Base-by-base conservation (phyloP, 306 rosid genomes). In the Castanea mollissima region DNA sequence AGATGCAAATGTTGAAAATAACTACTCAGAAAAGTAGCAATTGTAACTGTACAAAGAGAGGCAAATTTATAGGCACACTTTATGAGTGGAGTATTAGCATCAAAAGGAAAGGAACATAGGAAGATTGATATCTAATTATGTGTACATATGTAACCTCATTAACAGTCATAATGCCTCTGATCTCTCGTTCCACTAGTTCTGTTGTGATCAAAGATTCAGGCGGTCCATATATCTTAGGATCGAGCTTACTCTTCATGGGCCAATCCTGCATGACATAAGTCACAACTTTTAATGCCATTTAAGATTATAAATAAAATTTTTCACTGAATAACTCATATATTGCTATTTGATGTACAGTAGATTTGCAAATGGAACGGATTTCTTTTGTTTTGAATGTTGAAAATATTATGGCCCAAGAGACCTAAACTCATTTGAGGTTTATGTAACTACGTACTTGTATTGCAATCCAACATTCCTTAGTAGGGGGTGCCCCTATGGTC, bases 231-330 rank as follows among this genome's bases (percentile, higher is more conserved):
- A 84, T 49, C 76, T 57, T 21, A 12, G 90, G 84, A 68, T 87
- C 84, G 4, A 87, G 87, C 59, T 83, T 84, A 70, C 89, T 86
- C 72, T 31, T 67, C 21, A 83, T 51, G 6, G 89, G 87, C 90
- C 90, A 87, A 55, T 87, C 87, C 90, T 83, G 75, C 51, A 52
- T 54, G 56, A 38, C 18, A 8, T n/a, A 55, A 10, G 3, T 46
- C 54, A 10, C 54, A 46, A 46, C 0, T 11, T 46, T 46, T 46
- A 46, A 46, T 11, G 54, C 54, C 54, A 10, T 11, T 9, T 11
- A 46, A 46, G 54, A 46, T 46, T 46, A 46, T 46, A 46, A 46
- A 46, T 6, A 6, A 4, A 55, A 1, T 5, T 55, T 55, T 16
- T 23, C 9, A 19, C 59, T 55, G 1, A 55, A 55, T 55, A n/a